Evolutionary conservation across 495 filamentous ascomycete species (phyloP), one percentile per base, ranked within the genome.

Genomic region (Beverwykella pulmonaria): DNA sequence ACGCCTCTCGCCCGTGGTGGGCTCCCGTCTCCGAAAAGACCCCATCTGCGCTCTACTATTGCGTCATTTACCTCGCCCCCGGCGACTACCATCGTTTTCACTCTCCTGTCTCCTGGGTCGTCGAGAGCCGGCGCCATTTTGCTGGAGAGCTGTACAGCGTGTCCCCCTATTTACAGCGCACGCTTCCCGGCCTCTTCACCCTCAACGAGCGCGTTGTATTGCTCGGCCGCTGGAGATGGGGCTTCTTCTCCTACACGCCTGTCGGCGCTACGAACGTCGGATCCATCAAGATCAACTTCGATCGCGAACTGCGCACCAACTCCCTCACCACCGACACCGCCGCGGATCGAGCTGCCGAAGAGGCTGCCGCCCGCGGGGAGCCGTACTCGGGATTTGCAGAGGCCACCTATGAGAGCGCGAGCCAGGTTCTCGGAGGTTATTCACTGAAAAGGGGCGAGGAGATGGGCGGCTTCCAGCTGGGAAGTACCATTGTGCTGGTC

Each of bases 31-130:
- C 84, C 19, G 77, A 79, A 0, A 88, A 85, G 59, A 80, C 78
- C 48, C 82, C 82, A 17, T 86, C 84, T 27, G 82, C 86, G n/a
- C 85, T 98, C 26, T 96, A 92, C 81, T 99, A 97, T 75, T 87
- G 88, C 49, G 94, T 99, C 59, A 87, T 99, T 71, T 99, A 99
- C 79, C 86, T 99, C n/a, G 94, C 94, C 0, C 94, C 94, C 0
- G 94, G 94, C 26, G 94, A 99, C 78, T 99, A 99, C 80, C 94
- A 99, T 79, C 90, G 93, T 53, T 99, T 98, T 82, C 94, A 99
- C 78, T 94, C 90, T 2, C 94, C 94, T 0, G 87, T 90, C 2
- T 88, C 88, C 61, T 99, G 94, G 94, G 94, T 99, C 1, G 93
- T 91, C 34, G 90, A 96, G 76, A 86, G 84, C 70, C 87, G 94